Percentiles rank a stretch among this genome's conserved stretches.
These are phyloP conservation scores for Saccharum spontaneum DNA, from an alignment of 176 grass and related monocot species.

Conservation along the genomic window DNA sequence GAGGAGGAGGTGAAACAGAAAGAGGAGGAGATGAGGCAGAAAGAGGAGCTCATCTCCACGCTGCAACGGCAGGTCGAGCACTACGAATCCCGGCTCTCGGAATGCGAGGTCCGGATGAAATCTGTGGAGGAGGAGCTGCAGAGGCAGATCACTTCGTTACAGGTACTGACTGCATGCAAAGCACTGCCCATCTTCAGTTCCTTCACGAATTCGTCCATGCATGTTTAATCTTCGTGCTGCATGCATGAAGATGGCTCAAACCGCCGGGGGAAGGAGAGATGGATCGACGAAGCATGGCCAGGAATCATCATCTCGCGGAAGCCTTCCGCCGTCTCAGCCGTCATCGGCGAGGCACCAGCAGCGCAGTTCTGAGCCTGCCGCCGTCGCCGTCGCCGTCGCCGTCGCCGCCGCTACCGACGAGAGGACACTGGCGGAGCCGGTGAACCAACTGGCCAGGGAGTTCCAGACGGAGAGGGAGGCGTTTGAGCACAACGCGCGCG, in stretches of 20 bases:
- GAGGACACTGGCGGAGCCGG: not conserved
- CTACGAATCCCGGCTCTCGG: constrained; percentile 41
- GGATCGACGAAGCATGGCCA: not conserved
- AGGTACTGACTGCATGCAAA: constrained; percentile 1
- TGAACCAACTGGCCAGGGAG: constrained; percentile 20
- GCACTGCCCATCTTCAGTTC: too few species aligned
- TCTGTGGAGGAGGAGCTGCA: constrained; percentile 50
- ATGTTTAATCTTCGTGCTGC: not conserved
- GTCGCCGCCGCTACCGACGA: not conserved
- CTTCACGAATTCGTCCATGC: not conserved
- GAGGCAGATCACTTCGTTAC: constrained; percentile 46
- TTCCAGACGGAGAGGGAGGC: constrained; percentile 25
- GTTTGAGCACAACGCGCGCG: constrained; percentile 28
- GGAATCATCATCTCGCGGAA: not conserved
- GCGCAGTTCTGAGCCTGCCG: not conserved
- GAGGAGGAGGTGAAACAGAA: constrained; percentile 39
- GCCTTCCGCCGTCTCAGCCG: not conserved
- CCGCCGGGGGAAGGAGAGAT: not conserved
- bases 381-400: too few species aligned
- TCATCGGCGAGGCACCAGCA: not conserved
- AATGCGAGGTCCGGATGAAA: constrained; percentile 54
- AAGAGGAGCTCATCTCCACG: constrained; percentile 29
- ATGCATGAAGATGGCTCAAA: constrained; percentile 35
- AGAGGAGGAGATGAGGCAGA: constrained; percentile 38
- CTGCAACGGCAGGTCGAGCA: constrained; percentile 37